These are phyloP conservation scores for Spongispora temasekensis DNA, from an alignment of 1,284 basidiomycete genomes.

Conservation along the genomic window DNA sequence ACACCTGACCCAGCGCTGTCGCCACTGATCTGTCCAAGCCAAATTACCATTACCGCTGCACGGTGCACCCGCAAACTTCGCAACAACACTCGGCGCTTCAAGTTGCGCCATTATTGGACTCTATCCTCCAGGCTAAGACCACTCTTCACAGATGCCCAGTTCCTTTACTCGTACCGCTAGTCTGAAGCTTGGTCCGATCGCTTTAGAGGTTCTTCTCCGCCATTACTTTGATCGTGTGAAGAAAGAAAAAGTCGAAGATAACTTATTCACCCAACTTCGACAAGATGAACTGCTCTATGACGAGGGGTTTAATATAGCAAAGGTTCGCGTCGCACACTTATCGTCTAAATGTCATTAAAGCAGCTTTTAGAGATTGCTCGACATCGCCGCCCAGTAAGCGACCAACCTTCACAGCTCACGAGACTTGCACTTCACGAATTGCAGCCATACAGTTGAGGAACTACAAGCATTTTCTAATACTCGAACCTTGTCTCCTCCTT, in stretches of 20 bases:
- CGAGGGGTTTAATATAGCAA: constrained; percentile 77
- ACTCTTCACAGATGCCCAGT: constrained; percentile 38
- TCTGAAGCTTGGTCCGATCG: constrained; percentile 68
- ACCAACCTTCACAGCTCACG: background rate
- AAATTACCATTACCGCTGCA: no score
- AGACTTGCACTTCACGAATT: background rate
- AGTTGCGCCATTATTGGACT: no score
- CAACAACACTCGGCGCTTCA: no score
- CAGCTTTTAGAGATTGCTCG: constrained; percentile 54
- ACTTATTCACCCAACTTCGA: constrained; percentile 49
- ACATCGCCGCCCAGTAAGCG: constrained; percentile 53
- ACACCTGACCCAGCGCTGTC: no score
- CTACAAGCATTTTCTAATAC: constrained; percentile 86
- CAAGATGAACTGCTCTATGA: constrained; percentile 83
- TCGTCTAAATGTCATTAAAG: background rate
- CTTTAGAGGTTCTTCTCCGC: constrained; percentile 78
- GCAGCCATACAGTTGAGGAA: constrained; percentile 80
- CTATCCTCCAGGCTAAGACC: background rate
- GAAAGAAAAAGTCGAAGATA: constrained; percentile 39
- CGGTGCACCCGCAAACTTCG: no score
- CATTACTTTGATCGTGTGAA: constrained; percentile 76
- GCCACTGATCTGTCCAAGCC: no score
- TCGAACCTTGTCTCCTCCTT: constrained; percentile 85
- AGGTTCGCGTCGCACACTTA: constrained; percentile 47
- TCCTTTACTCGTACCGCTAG: constrained; percentile 61